Evolutionary conservation across 2,329 filamentous ascomycete species (phyloP).

Genomic region (Gnomoniopsis sp.): DNA sequence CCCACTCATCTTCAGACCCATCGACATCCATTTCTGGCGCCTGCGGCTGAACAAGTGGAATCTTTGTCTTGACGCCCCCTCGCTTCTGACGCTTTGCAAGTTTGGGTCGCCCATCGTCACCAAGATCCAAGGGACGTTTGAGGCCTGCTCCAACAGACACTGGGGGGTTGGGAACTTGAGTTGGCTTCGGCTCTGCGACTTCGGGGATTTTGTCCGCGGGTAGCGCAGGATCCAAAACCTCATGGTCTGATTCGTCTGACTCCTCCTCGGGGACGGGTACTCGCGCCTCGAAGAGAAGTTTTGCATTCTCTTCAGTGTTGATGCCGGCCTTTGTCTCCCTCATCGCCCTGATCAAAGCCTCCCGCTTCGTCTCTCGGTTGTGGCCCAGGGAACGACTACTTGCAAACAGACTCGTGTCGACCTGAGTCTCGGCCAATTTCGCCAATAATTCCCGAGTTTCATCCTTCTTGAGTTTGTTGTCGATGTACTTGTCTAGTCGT

Average conservation of each 20-base stretch:
- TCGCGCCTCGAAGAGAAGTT: constrained; percentile 51
- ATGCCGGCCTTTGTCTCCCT: constrained; percentile 64
- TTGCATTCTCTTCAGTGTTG: constrained; percentile 46
- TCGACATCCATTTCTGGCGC: constrained; percentile 30
- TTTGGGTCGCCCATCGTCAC: constrained; percentile 74
- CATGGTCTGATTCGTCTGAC: constrained; percentile 27
- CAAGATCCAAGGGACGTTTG: constrained; percentile 80
- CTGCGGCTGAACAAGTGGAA: constrained; percentile 41
- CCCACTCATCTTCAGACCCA: constrained; percentile 47
- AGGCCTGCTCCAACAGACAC: constrained; percentile 66
- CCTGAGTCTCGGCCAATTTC: constrained; percentile 73
- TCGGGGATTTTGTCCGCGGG: neutral
- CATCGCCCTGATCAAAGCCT: constrained; percentile 61
- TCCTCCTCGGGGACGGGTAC: constrained; percentile 26
- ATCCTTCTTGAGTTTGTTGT: constrained; percentile 91
- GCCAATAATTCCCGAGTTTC: constrained; percentile 82
- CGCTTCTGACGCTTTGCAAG: constrained; percentile 79
- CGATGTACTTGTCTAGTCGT: constrained; percentile 67
- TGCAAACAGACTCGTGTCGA: constrained; percentile 77
- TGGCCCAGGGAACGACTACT: constrained; percentile 77
- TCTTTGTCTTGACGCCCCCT: constrained; percentile 56
- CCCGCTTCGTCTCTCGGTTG: constrained; percentile 66
- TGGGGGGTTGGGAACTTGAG: neutral
- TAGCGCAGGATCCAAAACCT: constrained; percentile 12
- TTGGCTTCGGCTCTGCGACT: no score